Percentiles rank a stretch among this genome's conserved stretches.
Conservation (phyloP, 495 filamentous ascomycete species). For the Chaetomium cochliodes region DNA sequence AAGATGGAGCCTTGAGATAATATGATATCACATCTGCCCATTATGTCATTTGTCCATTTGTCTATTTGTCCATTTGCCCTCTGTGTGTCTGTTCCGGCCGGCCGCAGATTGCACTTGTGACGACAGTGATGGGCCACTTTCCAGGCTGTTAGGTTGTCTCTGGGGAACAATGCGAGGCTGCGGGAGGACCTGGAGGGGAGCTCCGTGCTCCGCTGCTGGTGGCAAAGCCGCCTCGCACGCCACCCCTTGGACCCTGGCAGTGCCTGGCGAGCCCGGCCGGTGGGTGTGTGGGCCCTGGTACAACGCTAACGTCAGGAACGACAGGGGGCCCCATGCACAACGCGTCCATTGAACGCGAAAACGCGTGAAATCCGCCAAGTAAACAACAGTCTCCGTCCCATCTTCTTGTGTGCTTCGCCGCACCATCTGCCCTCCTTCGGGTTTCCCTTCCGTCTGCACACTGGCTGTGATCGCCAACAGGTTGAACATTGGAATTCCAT, state of each 20-base stretch:
- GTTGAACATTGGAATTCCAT: background rate
- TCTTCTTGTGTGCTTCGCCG: conserved; percentile 24
- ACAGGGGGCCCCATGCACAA: conserved; percentile 23
- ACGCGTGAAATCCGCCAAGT: conserved; percentile 26
- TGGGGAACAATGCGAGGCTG: conserved; percentile 18
- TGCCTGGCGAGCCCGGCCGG: conserved; percentile 13
- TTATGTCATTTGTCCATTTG: background rate
- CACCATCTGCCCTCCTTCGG: conserved; percentile 22
- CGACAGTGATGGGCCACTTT: background rate
- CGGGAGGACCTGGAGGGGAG: conserved; percentile 16
- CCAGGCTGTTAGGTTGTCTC: too few relatives aligned
- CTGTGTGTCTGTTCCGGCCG: background rate
- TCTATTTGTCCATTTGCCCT: background rate
- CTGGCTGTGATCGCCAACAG: conserved; percentile 22
- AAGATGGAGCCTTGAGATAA: background rate
- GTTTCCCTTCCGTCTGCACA: conserved; percentile 10
- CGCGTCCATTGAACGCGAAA: conserved; percentile 30
- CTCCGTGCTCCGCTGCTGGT: background rate
- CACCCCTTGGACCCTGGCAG: conserved; percentile 10
- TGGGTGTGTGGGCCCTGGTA: conserved; percentile 13
- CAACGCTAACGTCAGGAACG: conserved; percentile 24
- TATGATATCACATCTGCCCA: conserved; percentile 9
- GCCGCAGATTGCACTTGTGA: background rate
- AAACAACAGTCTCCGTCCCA: conserved; percentile 30
- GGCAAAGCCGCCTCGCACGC: too few relatives aligned